Base-by-base conservation (phyloP, 2,329 filamentous ascomycete genomes). In the Pyrenochaeta sp. region DNA sequence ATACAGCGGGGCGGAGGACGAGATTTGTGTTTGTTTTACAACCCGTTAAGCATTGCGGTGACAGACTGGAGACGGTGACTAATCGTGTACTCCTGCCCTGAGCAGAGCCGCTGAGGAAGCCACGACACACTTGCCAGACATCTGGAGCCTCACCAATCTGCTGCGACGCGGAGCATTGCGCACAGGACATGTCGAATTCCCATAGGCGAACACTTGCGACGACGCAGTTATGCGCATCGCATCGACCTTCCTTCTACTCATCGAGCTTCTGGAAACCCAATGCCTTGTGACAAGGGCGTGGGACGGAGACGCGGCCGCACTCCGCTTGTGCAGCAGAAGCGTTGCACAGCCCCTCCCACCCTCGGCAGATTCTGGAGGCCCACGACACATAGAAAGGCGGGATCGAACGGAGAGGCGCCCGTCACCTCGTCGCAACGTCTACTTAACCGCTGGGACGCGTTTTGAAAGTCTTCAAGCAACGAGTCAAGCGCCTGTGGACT, bases 11-110 rank as follows among this genome's bases (percentile, higher is more conserved):
- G 68, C 72, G 72, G 72, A 69, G 63, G 72, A 62, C 71, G 71
- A 73, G 68, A 73, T 71, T 63, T 69, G 64, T 68, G 66, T 65
- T 68, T 76, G 73, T 75, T 76, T 76, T 74, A 73, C 66, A 64
- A 52, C 57, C 68, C 67, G 71, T 65, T 63, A 61, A 59, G 54
- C 55, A 56, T 63, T 58, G 56, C 58, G 28, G 49, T 67, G 62
- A 57, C 58, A 64, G 60, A 64, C 50, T 57, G 50, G 25, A 32
- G 27, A 27, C 30, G 60, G 57, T 67, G 59, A 72, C 65, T 73
- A 72, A 73, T 72, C 71, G 69, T 59, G 57, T 69, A 46, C 48
- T 52, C 62, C 56, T 73, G 61, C 70, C 69, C 28, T 52, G 43
- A 36, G 39, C 28, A 44, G 49, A 53, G 46, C 25, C 43, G 62